Percentiles rank a stretch among this genome's conserved stretches.
These are phyloP conservation scores for Capsicum chinense DNA, from an alignment of 257 asterid genomes.

Conservation along the genomic window DNA sequence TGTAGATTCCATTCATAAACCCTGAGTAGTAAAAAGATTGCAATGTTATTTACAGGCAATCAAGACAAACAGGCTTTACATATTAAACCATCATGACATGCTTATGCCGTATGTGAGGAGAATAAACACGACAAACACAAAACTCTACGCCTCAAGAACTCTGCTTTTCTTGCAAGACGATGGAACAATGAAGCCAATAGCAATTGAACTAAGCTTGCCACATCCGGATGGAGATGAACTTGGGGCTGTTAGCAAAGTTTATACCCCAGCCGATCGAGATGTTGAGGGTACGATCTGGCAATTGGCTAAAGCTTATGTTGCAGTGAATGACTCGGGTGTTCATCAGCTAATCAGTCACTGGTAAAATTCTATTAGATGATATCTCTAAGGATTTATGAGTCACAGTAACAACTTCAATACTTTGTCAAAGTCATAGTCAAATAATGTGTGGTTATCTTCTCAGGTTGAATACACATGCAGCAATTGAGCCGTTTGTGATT, in stretches of 20 bases:
- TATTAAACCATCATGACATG: slow-evolving; percentile 75
- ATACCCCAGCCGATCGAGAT: slow-evolving; percentile 65
- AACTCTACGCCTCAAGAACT: slow-evolving; percentile 77
- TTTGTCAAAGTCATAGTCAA: not conserved
- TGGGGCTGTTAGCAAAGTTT: slow-evolving; percentile 61
- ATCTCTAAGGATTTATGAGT: not conserved
- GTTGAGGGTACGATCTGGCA: slow-evolving; percentile 66
- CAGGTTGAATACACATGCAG: slow-evolving; percentile 81
- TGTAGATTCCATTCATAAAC: too few relatives aligned
- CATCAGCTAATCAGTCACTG: slow-evolving; percentile 85
- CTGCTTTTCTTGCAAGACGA: slow-evolving; percentile 64
- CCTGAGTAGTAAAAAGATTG: too few relatives aligned
- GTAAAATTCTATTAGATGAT: slow-evolving; percentile 38
- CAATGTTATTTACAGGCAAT: slow-evolving; percentile 52
- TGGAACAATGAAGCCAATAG: slow-evolving; percentile 71
- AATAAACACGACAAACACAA: slow-evolving; percentile 58
- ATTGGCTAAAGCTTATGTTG: slow-evolving; percentile 83
- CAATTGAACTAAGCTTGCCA: slow-evolving; percentile 83
- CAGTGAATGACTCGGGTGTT: slow-evolving; percentile 72
- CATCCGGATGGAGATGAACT: slow-evolving; percentile 59
- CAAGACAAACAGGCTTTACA: slow-evolving; percentile 51
- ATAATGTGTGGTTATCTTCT: not conserved
- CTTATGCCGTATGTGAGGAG: slow-evolving; percentile 67
- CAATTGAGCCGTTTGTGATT: slow-evolving; percentile 77
- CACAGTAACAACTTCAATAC: not conserved